Conservation (phyloP, 495 filamentous ascomycete genomes). For the Letharia lupina region DNA sequence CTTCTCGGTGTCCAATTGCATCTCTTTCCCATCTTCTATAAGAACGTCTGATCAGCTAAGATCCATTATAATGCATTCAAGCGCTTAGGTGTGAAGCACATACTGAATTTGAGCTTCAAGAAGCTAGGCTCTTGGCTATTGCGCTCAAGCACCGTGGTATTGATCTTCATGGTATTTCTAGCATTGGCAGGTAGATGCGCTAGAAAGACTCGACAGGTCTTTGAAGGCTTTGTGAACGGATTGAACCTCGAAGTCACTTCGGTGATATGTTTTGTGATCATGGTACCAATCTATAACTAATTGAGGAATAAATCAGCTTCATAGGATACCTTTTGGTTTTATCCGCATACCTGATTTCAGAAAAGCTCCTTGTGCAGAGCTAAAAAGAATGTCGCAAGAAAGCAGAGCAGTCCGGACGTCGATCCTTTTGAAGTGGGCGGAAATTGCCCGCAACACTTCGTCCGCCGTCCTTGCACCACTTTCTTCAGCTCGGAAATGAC, state of each 20-base stretch:
- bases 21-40: slow-evolving; percentile 38
- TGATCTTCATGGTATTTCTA: slow-evolving; percentile 63
- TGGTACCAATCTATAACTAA: slow-evolving; percentile 28
- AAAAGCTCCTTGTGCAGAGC: not conserved
- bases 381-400: not conserved
- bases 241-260: slow-evolving; percentile 80
- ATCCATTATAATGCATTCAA: not conserved
- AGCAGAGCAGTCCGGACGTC: slow-evolving; percentile 20
- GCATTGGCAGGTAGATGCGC: slow-evolving; percentile 76
- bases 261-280: slow-evolving; percentile 85
- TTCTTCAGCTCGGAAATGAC: slow-evolving; percentile 15
- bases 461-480: not conserved
- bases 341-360: not conserved
- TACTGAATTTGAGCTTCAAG: slow-evolving; percentile 75
- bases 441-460: slow-evolving; percentile 10
- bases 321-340: not conserved
- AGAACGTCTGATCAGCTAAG: slow-evolving; percentile 1
- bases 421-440: slow-evolving; percentile 5
- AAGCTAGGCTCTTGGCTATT: slow-evolving; percentile 47
- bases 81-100: slow-evolving; percentile 27
- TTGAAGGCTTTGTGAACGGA: slow-evolving; percentile 70
- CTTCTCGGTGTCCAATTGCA: slow-evolving; percentile 64
- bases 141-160: slow-evolving; percentile 67
- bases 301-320: not conserved
- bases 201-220: slow-evolving; percentile 79